phyloP scores from a whole-genome alignment of 805 yeast species.

The Wickerhamiella dianesei region DNA sequence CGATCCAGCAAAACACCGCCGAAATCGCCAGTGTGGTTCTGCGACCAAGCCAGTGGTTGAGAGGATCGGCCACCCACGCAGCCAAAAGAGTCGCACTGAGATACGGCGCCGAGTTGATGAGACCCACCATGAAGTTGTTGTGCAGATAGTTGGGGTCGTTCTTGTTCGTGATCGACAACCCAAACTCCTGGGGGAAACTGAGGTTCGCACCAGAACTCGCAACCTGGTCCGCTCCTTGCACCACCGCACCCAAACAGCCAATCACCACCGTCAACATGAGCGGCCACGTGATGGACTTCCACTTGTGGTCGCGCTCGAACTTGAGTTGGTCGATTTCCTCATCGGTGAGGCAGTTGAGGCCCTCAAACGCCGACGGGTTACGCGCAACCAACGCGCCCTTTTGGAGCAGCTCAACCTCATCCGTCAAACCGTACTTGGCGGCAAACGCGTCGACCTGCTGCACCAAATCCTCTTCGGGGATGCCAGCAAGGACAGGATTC shows the following conservation, averaged over 20 bases:
- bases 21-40: constrained; percentile 28
- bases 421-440: constrained; percentile 13
- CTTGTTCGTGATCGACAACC: constrained; percentile 14
- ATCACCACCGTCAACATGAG: constrained; percentile 39
- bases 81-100: constrained; percentile 35
- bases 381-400: constrained; percentile 46
- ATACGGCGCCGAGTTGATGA: constrained; percentile 54
- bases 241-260: constrained; percentile 54
- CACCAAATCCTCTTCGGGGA: constrained; percentile 4
- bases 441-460: constrained; percentile 11
- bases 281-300: constrained; percentile 29
- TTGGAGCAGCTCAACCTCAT: constrained; percentile 14
- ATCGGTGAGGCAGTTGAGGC: constrained; percentile 14
- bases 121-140: constrained; percentile 35
- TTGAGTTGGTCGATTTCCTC: constrained; percentile 24
- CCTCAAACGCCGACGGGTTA: constrained; percentile 15
- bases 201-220: constrained; percentile 56
- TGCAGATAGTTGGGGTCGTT: constrained; percentile 10
- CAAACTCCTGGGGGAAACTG: constrained; percentile 36
- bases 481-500: constrained; percentile 4
- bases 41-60: constrained; percentile 43
- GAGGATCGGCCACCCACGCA: constrained; percentile 35
- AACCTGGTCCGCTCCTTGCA: constrained; percentile 65
- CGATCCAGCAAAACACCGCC: constrained; percentile 43
- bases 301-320: constrained; percentile 35